Base-by-base conservation (phyloP, 768 basidiomycete genomes). In the Kockovaella imperatae region DNA sequence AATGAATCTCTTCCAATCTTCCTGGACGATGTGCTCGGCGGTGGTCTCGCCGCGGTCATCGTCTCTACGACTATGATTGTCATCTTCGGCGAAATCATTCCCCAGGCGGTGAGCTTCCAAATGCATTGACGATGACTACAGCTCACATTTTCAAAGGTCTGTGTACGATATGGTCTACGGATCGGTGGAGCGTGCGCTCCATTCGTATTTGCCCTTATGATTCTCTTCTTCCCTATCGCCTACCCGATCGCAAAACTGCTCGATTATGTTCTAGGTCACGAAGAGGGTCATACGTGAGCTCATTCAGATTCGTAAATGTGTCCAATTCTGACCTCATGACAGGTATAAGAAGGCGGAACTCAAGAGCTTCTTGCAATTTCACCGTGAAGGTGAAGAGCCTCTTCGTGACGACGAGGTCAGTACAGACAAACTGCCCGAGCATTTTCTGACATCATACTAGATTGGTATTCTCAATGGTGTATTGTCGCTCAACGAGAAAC, bases 181-280 rank as follows among this genome's bases (percentile, higher is more conserved):
- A 82, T 91, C 49, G 88, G 88, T 14, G 86, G 87, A 0, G 75
- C 73, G 17, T 86, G 85, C 49, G 80, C 84, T 0, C 85, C 83
- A 0, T 76, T 87, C 50, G 86, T 89, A 4, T 76, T 83, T 5
- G 69, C 62, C 6, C 70, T 87, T 49, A 87, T 89, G 84, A 83
- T 80, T 62, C 58, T 84, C 21, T 74, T 78, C 46, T 81, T 83
- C 7, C 87, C 87, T 4, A 74, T 91, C 52, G 87, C 88, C 0
- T 90, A 77, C 68, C 79, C 79, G 1, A 77, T 77, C 40, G 78
- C 79, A 17, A 82, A 78, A 52, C 70, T 96, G 0, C 80, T 99
- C 26, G 93, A 96, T 66, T 75, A 72, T 40, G 78, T 83, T 2
- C 79, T 97, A 2, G 93, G 93, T 18, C 75, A 75, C 2, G 77